Conservation (phyloP, 2,329 filamentous ascomycete species). For the Cyphellophora europaea region DNA sequence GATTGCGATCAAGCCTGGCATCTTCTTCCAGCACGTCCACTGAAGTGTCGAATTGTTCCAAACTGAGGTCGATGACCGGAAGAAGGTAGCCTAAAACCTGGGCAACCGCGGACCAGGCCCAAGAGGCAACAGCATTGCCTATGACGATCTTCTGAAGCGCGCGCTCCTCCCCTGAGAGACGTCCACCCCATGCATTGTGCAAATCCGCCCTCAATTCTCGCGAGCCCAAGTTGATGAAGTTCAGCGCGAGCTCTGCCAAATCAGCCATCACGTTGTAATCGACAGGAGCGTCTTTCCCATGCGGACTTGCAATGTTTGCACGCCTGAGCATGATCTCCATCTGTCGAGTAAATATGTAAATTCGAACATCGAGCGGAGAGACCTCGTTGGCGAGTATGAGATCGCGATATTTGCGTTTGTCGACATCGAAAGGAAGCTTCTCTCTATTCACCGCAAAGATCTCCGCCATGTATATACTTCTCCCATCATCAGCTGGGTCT, state of each 20-base stretch:
- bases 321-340: slow-evolving; percentile 54
- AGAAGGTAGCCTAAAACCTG: slow-evolving; percentile 27
- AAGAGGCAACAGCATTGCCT: slow-evolving; percentile 38
- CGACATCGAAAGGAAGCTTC: slow-evolving; percentile 36
- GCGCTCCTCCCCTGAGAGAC: slow-evolving; percentile 29
- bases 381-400: slow-evolving; percentile 92
- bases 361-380: slow-evolving; percentile 88
- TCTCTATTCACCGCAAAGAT: slow-evolving; percentile 13
- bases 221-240: slow-evolving; percentile 74
- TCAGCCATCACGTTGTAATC: slow-evolving; percentile 59
- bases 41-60: not conserved
- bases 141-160: slow-evolving; percentile 23
- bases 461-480: slow-evolving; percentile 4
- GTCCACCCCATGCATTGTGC: slow-evolving; percentile 40
- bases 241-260: slow-evolving; percentile 69
- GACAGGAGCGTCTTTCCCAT: not conserved
- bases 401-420: slow-evolving; percentile 74
- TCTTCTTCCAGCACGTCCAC: not conserved
- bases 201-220: slow-evolving; percentile 74
- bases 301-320: slow-evolving; percentile 2
- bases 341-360: slow-evolving; percentile 87
- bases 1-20: not conserved
- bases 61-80: slow-evolving; percentile 3
- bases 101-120: slow-evolving; percentile 34
- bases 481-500: slow-evolving; percentile 21